Evolutionary conservation across 768 basidiomycete species (phyloP), one percentile per base, ranked within the genome.

Genomic region (Serendipita sp.): DNA sequence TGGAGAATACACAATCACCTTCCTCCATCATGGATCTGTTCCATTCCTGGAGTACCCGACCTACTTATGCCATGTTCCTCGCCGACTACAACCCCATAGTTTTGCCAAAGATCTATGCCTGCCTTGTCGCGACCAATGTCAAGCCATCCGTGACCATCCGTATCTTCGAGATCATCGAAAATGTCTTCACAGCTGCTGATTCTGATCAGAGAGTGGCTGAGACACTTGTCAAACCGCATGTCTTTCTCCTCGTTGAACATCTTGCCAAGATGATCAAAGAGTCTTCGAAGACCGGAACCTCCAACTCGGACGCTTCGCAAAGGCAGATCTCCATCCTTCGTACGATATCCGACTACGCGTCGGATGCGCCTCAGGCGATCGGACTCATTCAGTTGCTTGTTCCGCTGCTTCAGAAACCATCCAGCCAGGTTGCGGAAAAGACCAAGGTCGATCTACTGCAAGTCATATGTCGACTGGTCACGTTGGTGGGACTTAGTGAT

Each of bases 1-100:
- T 74, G 44, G 96, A 98, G 72, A 98, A 94, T 68, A 90, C 87
- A 0, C 95, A 97, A 71, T 80, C 90, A 0, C 93, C 95, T 0
- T 95, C 93, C 0, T 84, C 89, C 0, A 76, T 95, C 17, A 75
- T 99, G 44, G 92, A 96, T 42, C 76, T 97, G 22, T 88, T 96
- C 73, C 79, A 83, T 63, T 74, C 79, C 3, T 94, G 93, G 88
- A 81, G 89, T 0, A 70, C 76, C 14, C 76, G 80, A 17, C 75
- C 74, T 1, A 76, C 82, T 13, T 80, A 83, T 64, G 76, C 79
- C n/a, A 70, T 70, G 7, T 84, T 82, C 70, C 76, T 98, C 28
- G 83, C 85, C 48, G 75, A 81, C 24, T 86, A 83, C 69, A 87
- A 97, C 68, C 66, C 74, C 1, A 76, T 77, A 3, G 78, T 86